Conservation (phyloP, 2,329 filamentous ascomycete species). For the Waltergamsia citrina region DNA sequence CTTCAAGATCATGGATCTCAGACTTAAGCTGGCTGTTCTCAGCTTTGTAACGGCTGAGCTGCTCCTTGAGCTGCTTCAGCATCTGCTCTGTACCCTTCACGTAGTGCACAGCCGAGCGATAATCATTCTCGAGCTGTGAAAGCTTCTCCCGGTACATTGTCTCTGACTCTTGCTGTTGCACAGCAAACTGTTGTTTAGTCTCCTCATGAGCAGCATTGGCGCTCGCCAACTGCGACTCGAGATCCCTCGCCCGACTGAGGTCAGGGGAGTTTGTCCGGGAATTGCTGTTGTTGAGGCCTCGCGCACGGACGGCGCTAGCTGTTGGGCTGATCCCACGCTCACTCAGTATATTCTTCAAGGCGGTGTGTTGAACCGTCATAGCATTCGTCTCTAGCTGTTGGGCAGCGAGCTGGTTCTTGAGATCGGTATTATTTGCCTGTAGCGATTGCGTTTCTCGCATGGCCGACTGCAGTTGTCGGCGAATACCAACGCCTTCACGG, state of each 20-base stretch:
- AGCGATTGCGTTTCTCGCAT: conserved; percentile 77
- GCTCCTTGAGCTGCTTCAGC: conserved; percentile 96
- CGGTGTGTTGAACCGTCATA: conserved; percentile 81
- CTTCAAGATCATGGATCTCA: conserved; percentile 64
- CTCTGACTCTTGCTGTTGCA: conserved; percentile 79
- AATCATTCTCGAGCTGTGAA: conserved; percentile 89
- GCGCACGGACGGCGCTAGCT: conserved; percentile 59
- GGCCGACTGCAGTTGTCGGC: conserved; percentile 79
- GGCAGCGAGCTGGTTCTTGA: conserved; percentile 73
- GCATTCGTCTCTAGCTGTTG: conserved; percentile 94
- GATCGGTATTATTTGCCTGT: conserved; percentile 69
- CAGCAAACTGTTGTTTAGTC: conserved; percentile 66
- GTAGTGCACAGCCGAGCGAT: conserved; percentile 95
- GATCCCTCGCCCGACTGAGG: conserved; percentile 60
- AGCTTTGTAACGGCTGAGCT: conserved; percentile 83
- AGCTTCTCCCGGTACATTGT: conserved; percentile 86
- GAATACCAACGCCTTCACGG: conserved; percentile 80
- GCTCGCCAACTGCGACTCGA: conserved; percentile 78
- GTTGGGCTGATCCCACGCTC: conserved; percentile 82
- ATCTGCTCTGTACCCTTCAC: conserved; percentile 99
- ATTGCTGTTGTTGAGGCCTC: conserved; percentile 63
- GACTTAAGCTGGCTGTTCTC: conserved; percentile 76
- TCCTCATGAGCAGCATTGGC: conserved; percentile 78
- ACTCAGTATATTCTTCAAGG: conserved; percentile 82
- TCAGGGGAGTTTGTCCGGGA: conserved; percentile 69